Percentiles rank a stretch among this genome's conserved stretches.
Conservation (phyloP, 495 filamentous ascomycete species). For the Penicillium pulvis region DNA sequence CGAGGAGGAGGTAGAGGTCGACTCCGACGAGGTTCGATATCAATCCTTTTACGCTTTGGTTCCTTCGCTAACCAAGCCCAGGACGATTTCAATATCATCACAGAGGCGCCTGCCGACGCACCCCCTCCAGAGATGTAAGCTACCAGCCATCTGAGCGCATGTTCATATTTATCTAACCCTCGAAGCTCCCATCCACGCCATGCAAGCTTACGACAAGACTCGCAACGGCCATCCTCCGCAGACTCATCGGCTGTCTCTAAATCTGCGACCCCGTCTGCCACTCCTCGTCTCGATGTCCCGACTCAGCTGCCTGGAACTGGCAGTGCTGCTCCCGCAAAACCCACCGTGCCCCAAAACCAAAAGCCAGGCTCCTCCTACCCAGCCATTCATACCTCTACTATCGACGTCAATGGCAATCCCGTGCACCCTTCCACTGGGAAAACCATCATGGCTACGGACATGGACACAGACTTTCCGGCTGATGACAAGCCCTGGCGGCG, state of each 20-base stretch:
- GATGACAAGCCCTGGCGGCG: conserved; percentile 94
- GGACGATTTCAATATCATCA: conserved; percentile 94
- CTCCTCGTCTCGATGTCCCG: conserved; percentile 45
- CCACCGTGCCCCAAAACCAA: conserved; percentile 45
- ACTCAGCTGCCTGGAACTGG: conserved; percentile 41
- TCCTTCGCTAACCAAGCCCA: conserved; percentile 6
- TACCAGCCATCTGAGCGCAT: not conserved
- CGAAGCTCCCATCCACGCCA: conserved; percentile 44
- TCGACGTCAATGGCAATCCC: conserved; percentile 84
- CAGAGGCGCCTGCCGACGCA: conserved; percentile 76
- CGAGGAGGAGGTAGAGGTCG: conserved; percentile 74
- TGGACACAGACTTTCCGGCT: conserved; percentile 75
- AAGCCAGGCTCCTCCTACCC: conserved; percentile 63
- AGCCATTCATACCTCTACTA: conserved; percentile 70
- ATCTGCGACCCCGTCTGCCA: conserved; percentile 38
- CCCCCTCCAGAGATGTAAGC: conserved; percentile 64
- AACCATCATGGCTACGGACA: conserved; percentile 69
- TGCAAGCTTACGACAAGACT: conserved; percentile 60
- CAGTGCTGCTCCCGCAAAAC: conserved; percentile 43
- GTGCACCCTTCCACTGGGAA: conserved; percentile 72
- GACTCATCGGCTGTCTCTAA: conserved; percentile 42
- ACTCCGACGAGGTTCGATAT: conserved; percentile 58
- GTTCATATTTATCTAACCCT: conserved; percentile 16
- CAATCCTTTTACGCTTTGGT: conserved; percentile 8
- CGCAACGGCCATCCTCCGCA: conserved; percentile 59